Base-by-base conservation (phyloP, 148 eudicot genomes). In the Rhododendron kiyosumense region DNA sequence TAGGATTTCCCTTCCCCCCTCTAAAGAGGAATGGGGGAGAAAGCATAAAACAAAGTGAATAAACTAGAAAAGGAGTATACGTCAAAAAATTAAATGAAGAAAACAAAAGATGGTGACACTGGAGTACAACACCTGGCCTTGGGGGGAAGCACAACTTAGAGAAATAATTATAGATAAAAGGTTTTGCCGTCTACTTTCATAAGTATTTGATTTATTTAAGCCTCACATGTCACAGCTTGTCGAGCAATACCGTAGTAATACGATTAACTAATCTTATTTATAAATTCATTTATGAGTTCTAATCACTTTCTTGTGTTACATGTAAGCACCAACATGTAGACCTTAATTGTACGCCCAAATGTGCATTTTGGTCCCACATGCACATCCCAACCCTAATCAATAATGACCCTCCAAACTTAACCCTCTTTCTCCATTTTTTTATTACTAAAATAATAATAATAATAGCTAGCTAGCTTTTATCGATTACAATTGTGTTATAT, bases 151-250 rank as follows among this genome's bases (percentile, higher is more conserved):
- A 49, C n/a, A 41, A 49, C 24, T 63, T n/a, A 57, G 80, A 81
- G 61, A 65, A 7, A 45, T 22, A 20, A 15, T 15, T 45, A 57
- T 83, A 69, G 59, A 28, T 51, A 69, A 59, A 57, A 32, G 81
- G 1, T 46, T 74, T 81, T 6, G 49, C 26, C 38, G 79, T 83
- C 87, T 59, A 30, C 76, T 83, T 34, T 83, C 41, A 45, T 22
- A 11, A 20, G 52, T 87, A 51, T 79, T 79, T 86, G 81, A 76
- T 77, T 88, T 84, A 24, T 86, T 89, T 84, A 85, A 86, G 84
- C 78, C 83, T 84, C 79, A 43, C 57, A 88, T 89, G 90, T 84
- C 90, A 93, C 91, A 88, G 91, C 87, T 90, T 91, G 95, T 91
- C 91, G 79, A 93, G 93, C 93, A 91, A 91, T 90, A 89, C 81